Evolutionary conservation across 331 rosid genomes (phyloP), one percentile per base, ranked within the genome.

Genomic region (Acacia pycnantha): DNA sequence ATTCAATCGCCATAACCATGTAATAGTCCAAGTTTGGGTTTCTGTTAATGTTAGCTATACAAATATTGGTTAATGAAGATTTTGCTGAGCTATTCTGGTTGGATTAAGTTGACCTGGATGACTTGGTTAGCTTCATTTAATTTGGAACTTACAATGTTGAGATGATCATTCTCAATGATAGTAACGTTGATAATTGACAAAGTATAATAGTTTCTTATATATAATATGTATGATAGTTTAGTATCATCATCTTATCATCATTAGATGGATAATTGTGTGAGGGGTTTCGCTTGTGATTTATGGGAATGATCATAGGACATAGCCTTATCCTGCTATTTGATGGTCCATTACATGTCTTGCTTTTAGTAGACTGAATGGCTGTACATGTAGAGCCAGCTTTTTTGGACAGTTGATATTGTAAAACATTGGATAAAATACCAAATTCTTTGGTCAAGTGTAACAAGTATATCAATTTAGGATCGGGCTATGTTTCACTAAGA

Each of bases 151-250:
- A 35, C 68, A 6, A 37, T 46, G 40, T 69, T 26, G 35, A 4
- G 35, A 44, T 82, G 18, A 48, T 74, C 76, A 48, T 78, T 58
- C 61, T 51, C 76, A 44, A 58, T n/a, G 71, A 26, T 76, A 61
- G 40, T 33, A 43, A 41, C 72, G 79, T 76, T 79, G 77, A 37
- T 19, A 35, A 19, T 8, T 69, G 18, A 8, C 26, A 69, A 59
- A 14, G 26, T 64, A 37, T 53, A 66, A 21, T 40, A 24, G 18
- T 58, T 59, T 33, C 46, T 14, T 51, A 2, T 31, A 31, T 31
- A 31, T 31, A 31, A 31, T 31, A 31, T 31, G 6, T 51, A 51
- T 51, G 10, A 51, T 24, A 43, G 22, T 46, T 19, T 27, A 68
- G 46, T 27, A n/a, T 77, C 69, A 58, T 79, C 61, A 54, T 54